Evolutionary conservation across 768 basidiomycete genomes (phyloP), one percentile per base, ranked within the genome.

Genomic region (Trametes cinnabarina): DNA sequence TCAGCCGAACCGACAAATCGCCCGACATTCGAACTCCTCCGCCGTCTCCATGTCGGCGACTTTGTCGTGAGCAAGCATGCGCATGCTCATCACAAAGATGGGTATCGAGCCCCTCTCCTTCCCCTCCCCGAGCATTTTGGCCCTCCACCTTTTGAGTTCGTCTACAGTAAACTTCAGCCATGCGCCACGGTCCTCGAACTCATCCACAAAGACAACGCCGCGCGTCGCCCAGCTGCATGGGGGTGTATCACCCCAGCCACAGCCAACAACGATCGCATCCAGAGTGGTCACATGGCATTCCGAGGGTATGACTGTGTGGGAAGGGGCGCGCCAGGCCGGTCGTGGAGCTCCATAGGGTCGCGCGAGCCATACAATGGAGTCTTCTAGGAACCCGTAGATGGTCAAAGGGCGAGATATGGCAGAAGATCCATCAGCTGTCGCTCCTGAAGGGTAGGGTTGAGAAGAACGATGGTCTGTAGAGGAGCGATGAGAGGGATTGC

Each of bases 261-360:
- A 83, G 2, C 74, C 80, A 3, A 65, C n/a, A 2, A 83, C 62
- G 8, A 84, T 58, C 1, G 80, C 72, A n/a, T 79, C 75, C 10
- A 84, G 52, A 2, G 74, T 74, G 59, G 79, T 76, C 9, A 81
- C 60, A 14, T 69, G 68, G 40, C 73, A 69, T 19, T 68, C 71
- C 1, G 55, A 60, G 3, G 75, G 70, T 12, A 81, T 58, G 9
- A 65, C 62, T 11, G 64, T 64, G 58, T 68, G 72, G 5, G 62
- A 61, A 0, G 68, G 63, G 2, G 59, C 63, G 6, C 64, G 56
- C 72, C 76, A 74, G 30, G 55, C 35, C 25, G 64, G 65, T 34
- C 72, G 67, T 17, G 53, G 64, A 19, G 58, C 32, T 39, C 40
- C 49, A 11, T 20, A 26, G 11, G 62, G 57, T 7, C 56, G 51